These are phyloP conservation scores for Singerocomus inundabilis DNA, from an alignment of 1,284 basidiomycete species.

Conservation along the genomic window DNA sequence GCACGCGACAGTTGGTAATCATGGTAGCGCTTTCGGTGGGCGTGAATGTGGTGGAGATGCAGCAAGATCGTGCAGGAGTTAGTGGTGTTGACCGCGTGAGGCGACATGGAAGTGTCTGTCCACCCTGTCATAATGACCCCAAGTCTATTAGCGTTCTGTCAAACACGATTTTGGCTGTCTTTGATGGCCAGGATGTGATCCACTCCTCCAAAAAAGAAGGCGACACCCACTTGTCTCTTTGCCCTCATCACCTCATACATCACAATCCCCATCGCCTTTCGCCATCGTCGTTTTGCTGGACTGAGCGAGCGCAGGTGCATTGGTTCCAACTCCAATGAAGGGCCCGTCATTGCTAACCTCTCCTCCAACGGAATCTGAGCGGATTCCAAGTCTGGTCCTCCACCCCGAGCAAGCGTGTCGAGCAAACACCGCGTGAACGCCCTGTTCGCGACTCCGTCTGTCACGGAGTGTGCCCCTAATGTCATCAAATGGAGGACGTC, in stretches of 20 bases:
- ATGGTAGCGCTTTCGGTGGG: slow-evolving; percentile 29
- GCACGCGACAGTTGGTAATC: slow-evolving; percentile 40
- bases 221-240: slow-evolving; percentile 34
- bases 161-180: neutral
- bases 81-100: slow-evolving; percentile 36
- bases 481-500: slow-evolving; percentile 20
- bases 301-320: slow-evolving; percentile 27
- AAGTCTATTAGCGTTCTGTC: neutral
- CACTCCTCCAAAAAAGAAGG: neutral
- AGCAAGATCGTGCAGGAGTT: slow-evolving; percentile 38
- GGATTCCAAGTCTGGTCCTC: slow-evolving; percentile 13
- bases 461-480: slow-evolving; percentile 18
- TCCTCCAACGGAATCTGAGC: slow-evolving; percentile 32
- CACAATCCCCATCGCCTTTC: slow-evolving; percentile 43
- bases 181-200: too few relatives aligned
- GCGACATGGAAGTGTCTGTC: slow-evolving; percentile 51
- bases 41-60: slow-evolving; percentile 27
- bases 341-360: slow-evolving; percentile 41
- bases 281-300: slow-evolving; percentile 44
- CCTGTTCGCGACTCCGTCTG: slow-evolving; percentile 12
- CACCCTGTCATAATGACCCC: slow-evolving; percentile 41
- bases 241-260: slow-evolving; percentile 36
- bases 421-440: slow-evolving; percentile 37
- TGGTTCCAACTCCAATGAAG: slow-evolving; percentile 41
- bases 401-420: slow-evolving; percentile 37